Evolutionary conservation across 345 rosid species (phyloP).

Genomic region (Eucalyptus decipiens): DNA sequence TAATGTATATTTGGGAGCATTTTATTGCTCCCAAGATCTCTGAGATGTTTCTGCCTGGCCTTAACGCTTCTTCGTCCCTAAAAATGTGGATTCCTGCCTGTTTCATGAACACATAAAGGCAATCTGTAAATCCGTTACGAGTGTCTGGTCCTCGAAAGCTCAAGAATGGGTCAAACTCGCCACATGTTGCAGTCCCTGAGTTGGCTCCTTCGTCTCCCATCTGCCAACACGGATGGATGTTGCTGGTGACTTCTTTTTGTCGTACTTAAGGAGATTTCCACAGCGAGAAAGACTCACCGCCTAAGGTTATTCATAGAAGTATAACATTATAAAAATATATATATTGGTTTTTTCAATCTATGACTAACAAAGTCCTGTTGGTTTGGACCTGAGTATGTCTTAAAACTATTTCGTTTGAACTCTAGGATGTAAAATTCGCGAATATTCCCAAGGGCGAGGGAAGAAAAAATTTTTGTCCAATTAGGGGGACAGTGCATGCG

Average conservation of each 20-base stretch:
- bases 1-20: neutral
- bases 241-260: neutral
- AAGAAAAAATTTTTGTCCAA: no score
- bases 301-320: no score
- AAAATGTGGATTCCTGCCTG: neutral
- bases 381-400: neutral
- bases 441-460: no score
- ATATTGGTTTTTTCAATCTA: neutral
- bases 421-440: no score
- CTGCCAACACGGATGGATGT: neutral
- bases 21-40: neutral
- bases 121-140: neutral
- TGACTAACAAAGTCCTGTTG: neutral
- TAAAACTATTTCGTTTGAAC: no score
- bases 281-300: neutral
- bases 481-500: fast-evolving
- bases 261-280: neutral
- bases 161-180: neutral
- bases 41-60: neutral
- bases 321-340: no score
- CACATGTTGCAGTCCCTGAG: neutral
- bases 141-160: neutral
- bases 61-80: fast-evolving
- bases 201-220: neutral
- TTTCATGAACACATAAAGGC: neutral